Base-by-base conservation (phyloP, 768 basidiomycete genomes). In the Boletus rubropictus region DNA sequence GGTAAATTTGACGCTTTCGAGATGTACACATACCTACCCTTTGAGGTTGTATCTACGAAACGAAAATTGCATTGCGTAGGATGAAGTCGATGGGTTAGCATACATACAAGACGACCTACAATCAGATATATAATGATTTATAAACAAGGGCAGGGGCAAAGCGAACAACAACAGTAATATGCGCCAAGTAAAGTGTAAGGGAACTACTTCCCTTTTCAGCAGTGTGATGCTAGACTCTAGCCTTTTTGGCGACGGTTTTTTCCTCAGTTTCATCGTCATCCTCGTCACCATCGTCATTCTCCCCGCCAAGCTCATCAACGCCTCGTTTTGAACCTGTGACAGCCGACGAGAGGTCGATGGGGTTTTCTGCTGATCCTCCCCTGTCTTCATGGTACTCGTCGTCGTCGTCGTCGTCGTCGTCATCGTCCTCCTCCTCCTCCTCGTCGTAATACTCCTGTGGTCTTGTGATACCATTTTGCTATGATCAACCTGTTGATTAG, bases 291-390 rank as follows among this genome's bases (percentile, higher is more conserved):
- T 20, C 14, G 4, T 21, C 40, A 20, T 50, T 48, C 4, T 20
- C 52, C 10, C 52, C 57, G 6, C 25, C 17, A 28, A 65, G 53
- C 7, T 61, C 64, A 15, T 59, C 59, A 11, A 9, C 64, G 2
- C 50, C 35, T 21, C 64, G 63, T 45, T 65, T 65, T 24, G 56
- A 53, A 42, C 66, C 59, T 3, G 44, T 45, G 24, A 41, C 42
- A n/a, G 11, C 11, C 6, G 51, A 34, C 7, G 49, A 44, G 18
- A 56, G 33, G 39, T 55, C 40, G 32, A 33, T 57, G 7, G 42
- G 46, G 28, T 53, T 40, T 39, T 49, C 50, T 2, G 20, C 56
- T 7, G 52, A 37, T 11, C 50, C 58, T 27, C 49, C 34, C n/a
- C 9, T 37, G 7, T 49, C 44, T 1, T 49, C 53, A 0, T 51